Evolutionary conservation across 176 grass and related monocot species (phyloP), one percentile per base, ranked within the genome.

Genomic region (Raddia guianensis): DNA sequence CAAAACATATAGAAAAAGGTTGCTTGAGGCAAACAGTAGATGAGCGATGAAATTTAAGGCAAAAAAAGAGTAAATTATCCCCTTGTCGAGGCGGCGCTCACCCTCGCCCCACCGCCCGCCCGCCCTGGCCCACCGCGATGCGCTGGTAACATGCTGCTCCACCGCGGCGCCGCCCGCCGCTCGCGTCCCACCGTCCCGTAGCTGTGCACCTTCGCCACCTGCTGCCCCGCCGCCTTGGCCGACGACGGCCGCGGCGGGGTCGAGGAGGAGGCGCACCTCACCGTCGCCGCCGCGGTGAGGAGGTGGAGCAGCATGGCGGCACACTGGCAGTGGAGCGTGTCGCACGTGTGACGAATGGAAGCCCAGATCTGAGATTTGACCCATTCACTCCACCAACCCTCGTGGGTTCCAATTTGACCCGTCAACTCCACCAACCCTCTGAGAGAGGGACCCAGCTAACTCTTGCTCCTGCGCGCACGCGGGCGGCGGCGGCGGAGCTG

Each of bases 101-200:
- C 85, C 80, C 74, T 81, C 88, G 85, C 21, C 80, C 53, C 49
- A 77, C 65, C 49, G 77, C 62, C 44, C 47, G 76, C 35, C 62
- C 87, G 12, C 84, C 81, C 13, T 80, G 43, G 19, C 63, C 74
- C 81, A 87, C 82, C 9, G 87, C 66, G 54, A 98, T 87, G 55
- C 92, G 73, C 47, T 88, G 83, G 86, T 98, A 94, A 94, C 77
- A 98, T 83, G 35, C 66, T 64, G 40, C 84, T 85, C 92, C 95
- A 98, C 35, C 74, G 89, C 43, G 91, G 70, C 32, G 73, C 9
- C 9, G 65, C 21, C 27, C 91, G 73, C 34, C 91, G 79, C 90
- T 95, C 92, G 79, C 83, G 95, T 52, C 93, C 92, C 76, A 93
- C 57, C 19, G 92, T 76, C 2, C 90, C 92, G 54, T 98, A 91